Percentiles rank a stretch among this genome's conserved stretches.
Conservation (phyloP, 345 rosid species). For the Syzygium aqueum region DNA sequence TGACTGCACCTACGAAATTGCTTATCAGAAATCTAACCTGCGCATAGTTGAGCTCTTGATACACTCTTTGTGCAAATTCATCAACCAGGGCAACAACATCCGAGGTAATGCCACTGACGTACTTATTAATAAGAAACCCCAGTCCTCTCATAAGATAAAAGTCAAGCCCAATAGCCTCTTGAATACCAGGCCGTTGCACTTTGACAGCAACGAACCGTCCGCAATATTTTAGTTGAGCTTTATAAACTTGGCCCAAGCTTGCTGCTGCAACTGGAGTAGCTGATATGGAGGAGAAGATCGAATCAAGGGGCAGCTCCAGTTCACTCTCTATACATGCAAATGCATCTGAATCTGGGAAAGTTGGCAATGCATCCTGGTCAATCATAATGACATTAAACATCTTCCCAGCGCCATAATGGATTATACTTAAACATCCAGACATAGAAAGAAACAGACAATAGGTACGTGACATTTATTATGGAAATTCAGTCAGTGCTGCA, state of each 20-base stretch:
- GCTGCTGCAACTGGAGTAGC: constrained; percentile 91
- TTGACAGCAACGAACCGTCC: constrained; percentile 83
- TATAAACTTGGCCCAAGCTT: constrained; percentile 95
- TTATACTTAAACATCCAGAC: not conserved
- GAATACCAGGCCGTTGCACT: constrained; percentile 92
- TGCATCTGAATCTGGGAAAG: constrained; percentile 89
- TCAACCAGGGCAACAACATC: constrained; percentile 78
- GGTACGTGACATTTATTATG: not conserved
- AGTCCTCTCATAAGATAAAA: constrained; percentile 77
- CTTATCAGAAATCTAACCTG: constrained; percentile 41
- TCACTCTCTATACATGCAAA: constrained; percentile 84
- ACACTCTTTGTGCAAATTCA: constrained; percentile 82
- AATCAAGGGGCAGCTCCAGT: constrained; percentile 60
- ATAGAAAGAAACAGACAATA: not conserved
- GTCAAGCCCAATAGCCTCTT: constrained; percentile 84
- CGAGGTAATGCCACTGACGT: constrained; percentile 54
- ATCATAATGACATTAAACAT: not conserved
- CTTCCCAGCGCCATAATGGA: not conserved
- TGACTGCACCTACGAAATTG: not conserved
- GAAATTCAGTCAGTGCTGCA: not conserved
- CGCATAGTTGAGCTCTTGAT: constrained; percentile 88
- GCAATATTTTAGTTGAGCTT: constrained; percentile 69
- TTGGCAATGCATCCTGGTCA: constrained; percentile 81
- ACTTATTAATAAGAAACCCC: constrained; percentile 57
- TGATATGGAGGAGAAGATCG: constrained; percentile 62